phyloP scores from a whole-genome alignment of 2,329 filamentous ascomycete species.

The Lachnellula willkommii region DNA sequence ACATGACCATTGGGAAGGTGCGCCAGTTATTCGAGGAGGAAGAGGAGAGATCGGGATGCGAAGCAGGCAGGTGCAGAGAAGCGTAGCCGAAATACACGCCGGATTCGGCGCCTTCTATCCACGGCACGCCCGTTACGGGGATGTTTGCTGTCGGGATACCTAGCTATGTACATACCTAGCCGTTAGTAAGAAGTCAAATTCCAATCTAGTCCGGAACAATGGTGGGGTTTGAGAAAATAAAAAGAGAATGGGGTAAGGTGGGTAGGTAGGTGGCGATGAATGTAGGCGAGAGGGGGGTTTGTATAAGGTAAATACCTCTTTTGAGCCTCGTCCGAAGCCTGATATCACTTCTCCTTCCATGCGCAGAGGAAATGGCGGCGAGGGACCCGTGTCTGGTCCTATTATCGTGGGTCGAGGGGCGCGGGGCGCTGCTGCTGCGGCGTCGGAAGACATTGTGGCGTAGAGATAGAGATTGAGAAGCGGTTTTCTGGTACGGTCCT shows the following conservation, averaged over 20 bases:
- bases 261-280: neutral
- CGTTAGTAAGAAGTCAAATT: too few species aligned
- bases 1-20: conserved; percentile 85
- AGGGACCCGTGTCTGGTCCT: conserved; percentile 68
- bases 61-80: conserved; percentile 55
- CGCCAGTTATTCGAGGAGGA: conserved; percentile 24
- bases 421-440: neutral
- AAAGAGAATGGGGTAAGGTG: neutral
- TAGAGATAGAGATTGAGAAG: neutral
- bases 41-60: conserved; percentile 36
- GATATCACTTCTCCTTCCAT: conserved; percentile 85
- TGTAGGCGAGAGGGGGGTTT: conserved; percentile 15
- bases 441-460: conserved; percentile 12
- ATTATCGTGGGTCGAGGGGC: conserved; percentile 60
- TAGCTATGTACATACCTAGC: conserved; percentile 48
- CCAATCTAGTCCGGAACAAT: neutral
- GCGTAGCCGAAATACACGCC: conserved; percentile 96
- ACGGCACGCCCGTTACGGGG: conserved; percentile 60
- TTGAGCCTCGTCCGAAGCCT: conserved; percentile 89
- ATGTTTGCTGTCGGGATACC: conserved; percentile 97
- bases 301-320: conserved; percentile 55
- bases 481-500: neutral
- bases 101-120: conserved; percentile 59
- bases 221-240: neutral
- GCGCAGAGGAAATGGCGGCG: conserved; percentile 72